Evolutionary conservation across 768 basidiomycete genomes (phyloP).

Genomic region (Rhizopogon roseolus): DNA sequence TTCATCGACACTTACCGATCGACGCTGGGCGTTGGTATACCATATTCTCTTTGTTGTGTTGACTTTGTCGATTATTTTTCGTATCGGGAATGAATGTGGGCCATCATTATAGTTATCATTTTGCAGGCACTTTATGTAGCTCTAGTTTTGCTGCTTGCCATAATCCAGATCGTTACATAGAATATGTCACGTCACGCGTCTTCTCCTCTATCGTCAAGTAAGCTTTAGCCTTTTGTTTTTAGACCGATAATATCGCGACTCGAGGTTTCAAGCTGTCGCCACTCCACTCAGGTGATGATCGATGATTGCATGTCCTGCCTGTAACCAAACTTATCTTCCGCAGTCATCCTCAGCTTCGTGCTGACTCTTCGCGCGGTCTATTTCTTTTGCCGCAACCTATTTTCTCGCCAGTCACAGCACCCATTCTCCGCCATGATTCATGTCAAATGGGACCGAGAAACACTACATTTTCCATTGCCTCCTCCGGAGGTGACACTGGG

Average conservation of each 20-base stretch:
- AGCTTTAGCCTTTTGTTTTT: not conserved
- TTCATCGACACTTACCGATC: not conserved
- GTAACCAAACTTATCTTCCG: conserved; percentile 1
- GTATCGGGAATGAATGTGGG: not conserved
- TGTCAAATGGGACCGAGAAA: conserved; percentile 49
- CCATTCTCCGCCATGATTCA: conserved; percentile 29
- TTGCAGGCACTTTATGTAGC: not conserved
- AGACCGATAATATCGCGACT: conserved; percentile 6
- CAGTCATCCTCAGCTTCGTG: conserved; percentile 29
- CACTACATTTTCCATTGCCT: conserved; percentile 52
- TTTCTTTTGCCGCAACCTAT: conserved; percentile 13
- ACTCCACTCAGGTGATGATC: conserved; percentile 18
- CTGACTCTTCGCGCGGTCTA: conserved; percentile 24
- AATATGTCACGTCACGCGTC: not conserved
- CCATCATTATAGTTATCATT: not conserved
- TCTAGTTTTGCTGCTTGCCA: not conserved
- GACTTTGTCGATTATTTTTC: not conserved
- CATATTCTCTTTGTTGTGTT: not conserved
- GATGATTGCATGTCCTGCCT: too few species aligned
- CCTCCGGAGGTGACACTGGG: conserved; percentile 53
- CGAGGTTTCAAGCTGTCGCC: conserved; percentile 23
- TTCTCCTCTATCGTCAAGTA: not conserved
- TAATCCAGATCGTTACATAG: not conserved
- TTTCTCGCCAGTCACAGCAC: not conserved
- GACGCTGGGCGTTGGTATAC: conserved; percentile 1